Evolutionary conservation across 2,329 filamentous ascomycete genomes (phyloP).

Genomic region (Diplodia scrobiculata): DNA sequence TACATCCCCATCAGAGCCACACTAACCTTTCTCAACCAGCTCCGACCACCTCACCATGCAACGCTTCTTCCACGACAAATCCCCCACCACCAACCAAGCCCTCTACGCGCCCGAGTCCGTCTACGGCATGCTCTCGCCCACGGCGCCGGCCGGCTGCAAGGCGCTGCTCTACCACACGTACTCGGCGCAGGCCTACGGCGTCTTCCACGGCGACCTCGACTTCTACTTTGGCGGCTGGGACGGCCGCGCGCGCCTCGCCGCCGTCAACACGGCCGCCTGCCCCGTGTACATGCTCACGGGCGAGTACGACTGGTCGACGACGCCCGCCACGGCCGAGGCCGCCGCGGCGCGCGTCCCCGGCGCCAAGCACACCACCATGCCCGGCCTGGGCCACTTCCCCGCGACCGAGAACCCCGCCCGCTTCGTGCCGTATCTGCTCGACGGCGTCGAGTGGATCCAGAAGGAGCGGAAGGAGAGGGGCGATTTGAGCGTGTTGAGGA

Average conservation of each 20-base stretch:
- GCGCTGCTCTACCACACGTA: conserved; percentile 56
- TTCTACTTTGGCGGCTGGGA: conserved; percentile 58
- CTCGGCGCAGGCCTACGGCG: conserved; percentile 54
- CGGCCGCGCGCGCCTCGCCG: conserved; percentile 48
- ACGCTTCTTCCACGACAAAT: conserved; percentile 51
- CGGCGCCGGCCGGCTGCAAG: conserved; percentile 50
- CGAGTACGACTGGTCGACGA: conserved; percentile 55
- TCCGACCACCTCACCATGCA: conserved; percentile 49
- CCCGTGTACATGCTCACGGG: conserved; percentile 57
- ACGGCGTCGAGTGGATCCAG: conserved; percentile 46
- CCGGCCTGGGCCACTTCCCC: conserved; percentile 53
- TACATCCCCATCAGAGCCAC: neutral
- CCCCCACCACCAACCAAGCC: conserved; percentile 53
- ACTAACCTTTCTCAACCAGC: conserved; percentile 30
- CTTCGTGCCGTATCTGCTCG: conserved; percentile 46
- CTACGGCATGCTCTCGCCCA: conserved; percentile 55
- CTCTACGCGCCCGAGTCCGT: conserved; percentile 55
- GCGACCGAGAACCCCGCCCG: conserved; percentile 50
- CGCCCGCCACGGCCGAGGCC: conserved; percentile 50
- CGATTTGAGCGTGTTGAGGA: conserved; percentile 25
- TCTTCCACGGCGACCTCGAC: conserved; percentile 56
- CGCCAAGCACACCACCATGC: conserved; percentile 50
- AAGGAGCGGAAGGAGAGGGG: conserved; percentile 25
- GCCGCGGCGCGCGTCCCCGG: conserved; percentile 54
- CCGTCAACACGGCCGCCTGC: conserved; percentile 54